phyloP scores from a whole-genome alignment of 148 eudicot genomes.

The Linanthus parryae region DNA sequence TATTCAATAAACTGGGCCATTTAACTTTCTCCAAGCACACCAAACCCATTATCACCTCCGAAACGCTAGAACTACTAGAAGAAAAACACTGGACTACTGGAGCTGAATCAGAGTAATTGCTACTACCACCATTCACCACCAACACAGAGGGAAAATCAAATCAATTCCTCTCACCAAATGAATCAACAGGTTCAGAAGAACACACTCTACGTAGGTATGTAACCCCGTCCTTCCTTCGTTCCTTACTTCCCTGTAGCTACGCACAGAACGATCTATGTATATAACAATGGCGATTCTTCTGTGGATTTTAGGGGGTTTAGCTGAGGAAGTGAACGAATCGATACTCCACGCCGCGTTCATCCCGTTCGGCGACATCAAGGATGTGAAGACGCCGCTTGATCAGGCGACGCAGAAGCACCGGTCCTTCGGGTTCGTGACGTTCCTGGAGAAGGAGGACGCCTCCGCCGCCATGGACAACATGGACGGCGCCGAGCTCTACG shows the following conservation, averaged over 20 bases:
- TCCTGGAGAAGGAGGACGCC: constrained; percentile 91
- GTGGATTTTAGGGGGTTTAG: constrained; percentile 44
- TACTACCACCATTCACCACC: too few relatives aligned
- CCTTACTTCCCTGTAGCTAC: not conserved
- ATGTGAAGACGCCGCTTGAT: constrained; percentile 90
- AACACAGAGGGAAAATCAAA: too few relatives aligned
- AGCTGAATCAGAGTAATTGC: too few relatives aligned
- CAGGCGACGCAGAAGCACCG: constrained; percentile 95
- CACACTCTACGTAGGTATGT: constrained; percentile 77
- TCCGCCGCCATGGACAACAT: constrained; percentile 92
- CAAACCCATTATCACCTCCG: too few relatives aligned
- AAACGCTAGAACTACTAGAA: too few relatives aligned
- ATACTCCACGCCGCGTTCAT: constrained; percentile 88
- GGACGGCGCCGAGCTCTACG: constrained; percentile 97
- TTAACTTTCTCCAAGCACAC: too few relatives aligned
- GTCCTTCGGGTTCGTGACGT: constrained; percentile 91
- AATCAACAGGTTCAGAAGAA: constrained; percentile 81
- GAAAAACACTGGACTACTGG: too few relatives aligned
- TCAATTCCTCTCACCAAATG: too few relatives aligned
- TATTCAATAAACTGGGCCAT: too few relatives aligned
- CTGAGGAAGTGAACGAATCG: constrained; percentile 89
- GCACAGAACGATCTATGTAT: not conserved
- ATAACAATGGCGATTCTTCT: not conserved
- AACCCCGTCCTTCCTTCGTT: not conserved
- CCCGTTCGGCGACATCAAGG: constrained; percentile 95